Base-by-base conservation (phyloP, 169 alveolate genomes). In the Plasmodium sp. region DNA sequence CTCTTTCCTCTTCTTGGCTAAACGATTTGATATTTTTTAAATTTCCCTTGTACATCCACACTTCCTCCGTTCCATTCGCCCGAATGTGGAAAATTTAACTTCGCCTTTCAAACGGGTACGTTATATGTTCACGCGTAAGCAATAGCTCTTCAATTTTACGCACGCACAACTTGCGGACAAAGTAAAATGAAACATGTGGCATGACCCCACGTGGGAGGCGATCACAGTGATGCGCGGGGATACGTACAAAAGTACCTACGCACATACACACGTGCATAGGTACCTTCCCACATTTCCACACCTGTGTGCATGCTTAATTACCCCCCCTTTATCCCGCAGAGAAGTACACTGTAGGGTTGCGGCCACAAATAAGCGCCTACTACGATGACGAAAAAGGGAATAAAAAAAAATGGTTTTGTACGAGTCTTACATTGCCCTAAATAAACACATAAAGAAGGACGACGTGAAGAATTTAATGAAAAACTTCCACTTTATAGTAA, bases 401-500 rank as follows among this genome's bases (percentile, higher is more conserved):
- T 62, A 41, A 31, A 67, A 58, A 39, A 88, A 90, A 48, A 90
- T 90, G 94, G 94, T 90, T 45, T 45, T 90, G 90, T 90, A 90
- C 36, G 94, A 90, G 45, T 90, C 94, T 6, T 90, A 90, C 73
- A 81, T 90, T 62, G 88, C 94, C 72, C 75, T 90, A 71, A 90
- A 81, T 67, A 79, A 81, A 62, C 94, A 90, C 54, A 90, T 90
- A 80, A 90, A 79, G 67, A 90, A 90, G 82, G 94, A 90, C 33
- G 94, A 90, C 34, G 94, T 90, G 18, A 90, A 81, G 75, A 90
- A 90, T 90, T 90, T 90, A 72, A 90, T 90, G 94, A 90, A 90
- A 90, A 90, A 90, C 56, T 90, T 90, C 72, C 62, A 90, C 54
- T 90, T 80, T 81, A 90, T 90, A 39, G 75, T 80, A 80, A 90